These are phyloP conservation scores for Aspergillus avenaceus DNA, from an alignment of 495 filamentous ascomycete genomes.

Conservation along the genomic window DNA sequence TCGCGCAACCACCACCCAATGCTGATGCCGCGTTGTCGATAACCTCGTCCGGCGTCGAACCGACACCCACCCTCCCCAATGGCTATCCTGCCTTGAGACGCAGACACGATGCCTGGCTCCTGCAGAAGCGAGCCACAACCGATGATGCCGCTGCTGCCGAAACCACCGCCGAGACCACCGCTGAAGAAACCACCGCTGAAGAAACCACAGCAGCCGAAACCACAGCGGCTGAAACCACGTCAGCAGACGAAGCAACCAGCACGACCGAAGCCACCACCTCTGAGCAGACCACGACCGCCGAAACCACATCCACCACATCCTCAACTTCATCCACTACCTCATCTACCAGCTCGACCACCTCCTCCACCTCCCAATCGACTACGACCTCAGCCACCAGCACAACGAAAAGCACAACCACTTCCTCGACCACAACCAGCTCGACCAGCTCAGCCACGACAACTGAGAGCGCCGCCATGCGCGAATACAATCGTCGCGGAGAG, in stretches of 20 bases:
- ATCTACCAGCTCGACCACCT: neutral
- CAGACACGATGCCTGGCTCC: neutral
- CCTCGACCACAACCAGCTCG: neutral
- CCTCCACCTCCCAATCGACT: neutral
- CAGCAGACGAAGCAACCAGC: constrained; percentile 3
- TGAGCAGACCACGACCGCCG: constrained; percentile 1
- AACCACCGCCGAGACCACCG: neutral
- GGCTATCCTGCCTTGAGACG: neutral
- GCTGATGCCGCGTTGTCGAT: too few species aligned
- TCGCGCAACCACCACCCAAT: too few species aligned
- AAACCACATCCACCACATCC: constrained; percentile 6
- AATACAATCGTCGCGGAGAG: constrained; percentile 12
- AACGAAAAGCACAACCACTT: neutral
- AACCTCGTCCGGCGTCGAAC: neutral
- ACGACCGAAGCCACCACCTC: constrained; percentile 2
- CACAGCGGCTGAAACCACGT: constrained; percentile 1
- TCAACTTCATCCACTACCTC: neutral
- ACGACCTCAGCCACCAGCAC: neutral
- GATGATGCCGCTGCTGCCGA: neutral
- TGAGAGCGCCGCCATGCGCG: neutral
- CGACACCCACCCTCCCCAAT: neutral
- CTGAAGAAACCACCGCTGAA: constrained; percentile 5
- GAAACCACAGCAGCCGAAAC: constrained; percentile 9
- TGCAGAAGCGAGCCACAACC: constrained; percentile 2
- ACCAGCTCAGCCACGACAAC: constrained; percentile 12